Evolutionary conservation across 179 eudicot species (phyloP).

Genomic region (Dionaea muscipula): DNA sequence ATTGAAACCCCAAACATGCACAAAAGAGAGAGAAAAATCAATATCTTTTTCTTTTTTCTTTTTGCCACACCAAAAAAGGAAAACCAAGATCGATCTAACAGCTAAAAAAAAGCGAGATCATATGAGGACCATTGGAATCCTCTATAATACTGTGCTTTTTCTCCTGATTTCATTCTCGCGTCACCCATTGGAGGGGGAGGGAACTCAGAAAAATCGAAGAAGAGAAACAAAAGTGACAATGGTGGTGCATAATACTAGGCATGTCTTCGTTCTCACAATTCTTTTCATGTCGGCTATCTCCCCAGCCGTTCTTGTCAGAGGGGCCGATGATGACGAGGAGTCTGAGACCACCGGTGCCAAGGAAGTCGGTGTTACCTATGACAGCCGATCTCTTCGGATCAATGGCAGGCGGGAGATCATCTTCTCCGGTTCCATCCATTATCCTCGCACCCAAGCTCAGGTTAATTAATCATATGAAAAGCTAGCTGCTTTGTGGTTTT

Average conservation of each 20-base stretch:
- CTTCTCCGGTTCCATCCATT: constrained; percentile 52
- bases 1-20: no score
- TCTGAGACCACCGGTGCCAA: neutral
- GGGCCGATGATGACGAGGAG: neutral
- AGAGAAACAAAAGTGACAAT: neutral
- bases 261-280: constrained; percentile 1
- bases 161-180: neutral
- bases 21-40: no score
- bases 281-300: constrained; percentile 8
- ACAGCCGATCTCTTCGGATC: constrained; percentile 33
- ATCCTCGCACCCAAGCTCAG: constrained; percentile 42
- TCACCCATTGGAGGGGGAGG: neutral
- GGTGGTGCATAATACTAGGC: neutral
- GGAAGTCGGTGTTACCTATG: constrained; percentile 23
- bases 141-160: neutral
- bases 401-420: constrained; percentile 32
- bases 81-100: neutral
- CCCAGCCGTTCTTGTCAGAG: constrained; percentile 3
- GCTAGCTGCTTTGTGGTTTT: no score
- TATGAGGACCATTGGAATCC: neutral
- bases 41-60: no score
- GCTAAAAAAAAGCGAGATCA: neutral
- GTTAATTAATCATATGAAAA: constrained; percentile 12
- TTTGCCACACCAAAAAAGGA: no score
- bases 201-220: neutral